These are phyloP conservation scores for Linum usitatissimum DNA, from an alignment of 345 rosid genomes.

Conservation along the genomic window DNA sequence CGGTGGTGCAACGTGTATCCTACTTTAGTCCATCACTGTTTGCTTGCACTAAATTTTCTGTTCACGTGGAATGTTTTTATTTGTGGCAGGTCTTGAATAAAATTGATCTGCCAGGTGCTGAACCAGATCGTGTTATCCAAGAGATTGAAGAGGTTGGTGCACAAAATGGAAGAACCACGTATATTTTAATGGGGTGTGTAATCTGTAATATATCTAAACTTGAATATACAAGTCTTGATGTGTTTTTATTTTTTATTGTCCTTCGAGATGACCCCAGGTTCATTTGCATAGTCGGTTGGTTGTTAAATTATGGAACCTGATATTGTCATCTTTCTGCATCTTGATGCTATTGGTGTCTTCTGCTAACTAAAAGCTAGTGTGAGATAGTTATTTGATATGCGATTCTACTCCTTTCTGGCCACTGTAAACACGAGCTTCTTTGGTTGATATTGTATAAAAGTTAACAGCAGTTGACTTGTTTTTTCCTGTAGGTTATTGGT, in stretches of 20 bases:
- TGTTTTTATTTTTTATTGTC: not conserved
- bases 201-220: constrained; percentile 9
- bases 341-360: not conserved
- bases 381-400: constrained; percentile 5
- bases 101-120: constrained; percentile 98
- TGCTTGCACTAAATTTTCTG: not conserved
- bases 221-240: not conserved
- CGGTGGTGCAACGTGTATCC: not conserved
- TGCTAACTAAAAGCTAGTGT: constrained; percentile 8
- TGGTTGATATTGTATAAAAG: not conserved
- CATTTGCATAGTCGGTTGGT: not conserved
- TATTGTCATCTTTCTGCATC: not conserved
- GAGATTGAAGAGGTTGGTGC: constrained; percentile 98
- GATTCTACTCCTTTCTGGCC: constrained; percentile 7
- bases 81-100: constrained; percentile 73
- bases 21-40: not conserved
- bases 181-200: constrained; percentile 24
- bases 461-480: not conserved
- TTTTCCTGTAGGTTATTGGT: constrained; percentile 63
- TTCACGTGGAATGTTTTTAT: not conserved
- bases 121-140: constrained; percentile 61
- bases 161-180: constrained; percentile 20
- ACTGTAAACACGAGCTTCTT: constrained; percentile 8
- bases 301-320: not conserved
- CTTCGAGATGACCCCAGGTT: not conserved